Evolutionary conservation across 2,329 filamentous ascomycete genomes (phyloP), one percentile per base, ranked within the genome.

Genomic region (Paramyrothecium roridum): DNA sequence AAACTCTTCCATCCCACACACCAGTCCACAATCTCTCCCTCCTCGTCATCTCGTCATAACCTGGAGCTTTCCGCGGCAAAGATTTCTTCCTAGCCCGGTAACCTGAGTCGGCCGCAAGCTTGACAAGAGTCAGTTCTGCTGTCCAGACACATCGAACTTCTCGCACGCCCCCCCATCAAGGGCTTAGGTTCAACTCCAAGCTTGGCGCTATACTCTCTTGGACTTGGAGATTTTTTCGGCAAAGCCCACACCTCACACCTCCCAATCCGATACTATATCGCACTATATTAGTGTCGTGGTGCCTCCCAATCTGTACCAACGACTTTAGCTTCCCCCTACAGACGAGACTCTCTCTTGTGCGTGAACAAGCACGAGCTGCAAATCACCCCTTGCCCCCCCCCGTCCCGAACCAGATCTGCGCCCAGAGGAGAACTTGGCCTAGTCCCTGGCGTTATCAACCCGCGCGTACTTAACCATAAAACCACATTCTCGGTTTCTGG

Each of bases 281-380:
- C 67, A 72, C 70, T 73, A 73, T 73, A 73, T 70, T 73, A 73
- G 71, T 71, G 66, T 63, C 63, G 64, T 63, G 62, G 64, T 63
- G 62, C 67, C 71, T 69, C 71, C 70, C 68, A 70, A 70, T 67
- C 67, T 63, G 60, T 63, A 67, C 63, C 62, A 63, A 56, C 54
- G 53, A 54, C 59, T 57, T 56, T 68, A 67, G 65, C 23, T 51
- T 30, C n/a, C 49, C 49, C 49, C 48, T 19, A 59, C 63, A 58
- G 54, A 59, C 55, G 62, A 66, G 7, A n/a, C n/a, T 43, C 37
- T 43, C 12, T 43, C 37, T 59, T 65, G 61, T 61, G 59, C 62
- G 54, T 67, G 66, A 67, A 68, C 65, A 63, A 59, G 63, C 57
- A 61, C 64, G 61, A 60, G 56, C 63, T 62, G 46, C 61, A 60